phyloP scores from a whole-genome alignment of 2,329 filamentous ascomycete genomes.

The Diaporthe helianthi region DNA sequence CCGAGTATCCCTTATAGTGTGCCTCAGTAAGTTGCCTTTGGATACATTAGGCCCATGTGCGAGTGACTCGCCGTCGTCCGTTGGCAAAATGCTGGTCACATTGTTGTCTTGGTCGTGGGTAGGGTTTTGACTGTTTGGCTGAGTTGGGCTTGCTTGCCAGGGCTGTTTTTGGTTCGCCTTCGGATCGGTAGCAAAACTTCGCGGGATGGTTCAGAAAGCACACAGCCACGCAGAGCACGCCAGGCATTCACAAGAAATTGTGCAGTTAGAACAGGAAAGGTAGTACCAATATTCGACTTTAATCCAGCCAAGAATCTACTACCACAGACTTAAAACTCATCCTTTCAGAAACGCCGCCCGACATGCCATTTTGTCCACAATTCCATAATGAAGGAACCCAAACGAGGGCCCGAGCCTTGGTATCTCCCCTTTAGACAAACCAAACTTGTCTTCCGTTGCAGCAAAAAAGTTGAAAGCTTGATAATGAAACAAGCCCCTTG shows the following conservation, averaged over 20 bases:
- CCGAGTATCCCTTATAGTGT: background rate
- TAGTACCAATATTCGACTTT: slow-evolving; percentile 13
- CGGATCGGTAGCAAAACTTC: too few species aligned
- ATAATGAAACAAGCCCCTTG: background rate
- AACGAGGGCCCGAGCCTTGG: slow-evolving; percentile 19
- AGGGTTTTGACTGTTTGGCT: background rate
- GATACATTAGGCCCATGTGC: background rate
- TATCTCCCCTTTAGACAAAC: slow-evolving; percentile 15
- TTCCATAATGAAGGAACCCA: slow-evolving; percentile 6
- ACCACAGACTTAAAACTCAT: background rate
- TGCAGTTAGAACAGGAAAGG: background rate
- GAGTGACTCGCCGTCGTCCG: background rate
- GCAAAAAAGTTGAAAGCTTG: too few species aligned
- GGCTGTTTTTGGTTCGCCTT: background rate
- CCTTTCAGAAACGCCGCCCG: slow-evolving; percentile 2
- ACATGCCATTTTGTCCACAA: slow-evolving; percentile 18
- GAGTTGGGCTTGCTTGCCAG: too few species aligned
- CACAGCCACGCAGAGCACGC: too few species aligned
- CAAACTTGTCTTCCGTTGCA: slow-evolving; percentile 14
- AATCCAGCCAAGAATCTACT: slow-evolving; percentile 21
- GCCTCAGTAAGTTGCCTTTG: background rate
- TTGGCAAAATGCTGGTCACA: background rate
- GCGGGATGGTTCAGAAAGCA: background rate
- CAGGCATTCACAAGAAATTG: background rate
- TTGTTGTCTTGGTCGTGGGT: too few species aligned